These are phyloP conservation scores for Anthracocystis setariae DNA, from an alignment of 1,284 basidiomycete genomes.

Conservation along the genomic window DNA sequence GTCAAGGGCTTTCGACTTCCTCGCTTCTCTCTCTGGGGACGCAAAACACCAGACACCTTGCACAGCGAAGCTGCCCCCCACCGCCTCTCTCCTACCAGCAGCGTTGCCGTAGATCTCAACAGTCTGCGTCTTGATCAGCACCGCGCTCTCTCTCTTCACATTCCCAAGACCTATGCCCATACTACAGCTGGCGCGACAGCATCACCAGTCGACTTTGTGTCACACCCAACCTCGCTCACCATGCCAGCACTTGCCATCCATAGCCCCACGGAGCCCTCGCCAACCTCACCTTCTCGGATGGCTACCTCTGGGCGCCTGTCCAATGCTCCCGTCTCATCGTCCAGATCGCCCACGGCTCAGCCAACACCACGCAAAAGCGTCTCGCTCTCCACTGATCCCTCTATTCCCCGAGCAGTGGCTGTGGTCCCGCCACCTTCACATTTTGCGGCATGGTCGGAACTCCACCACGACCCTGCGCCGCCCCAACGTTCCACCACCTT, in stretches of 20 bases:
- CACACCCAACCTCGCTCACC: slow-evolving; percentile 1
- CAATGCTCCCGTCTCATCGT: neutral
- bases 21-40: slow-evolving; percentile 34
- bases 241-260: slow-evolving; percentile 22
- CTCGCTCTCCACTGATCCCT: slow-evolving; percentile 4
- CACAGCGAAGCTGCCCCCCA: slow-evolving; percentile 1
- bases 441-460: slow-evolving; percentile 39
- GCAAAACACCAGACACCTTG: slow-evolving; percentile 18
- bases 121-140: slow-evolving; percentile 7
- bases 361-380: slow-evolving; percentile 1
- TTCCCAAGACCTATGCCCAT: slow-evolving; percentile 6
- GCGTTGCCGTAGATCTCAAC: slow-evolving; percentile 9
- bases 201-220: neutral
- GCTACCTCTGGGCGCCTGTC: slow-evolving; percentile 17
- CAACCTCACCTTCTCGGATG: slow-evolving; percentile 9
- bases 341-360: no score
- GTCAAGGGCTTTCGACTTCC: slow-evolving; percentile 23
- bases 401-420: neutral
- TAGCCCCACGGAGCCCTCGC: neutral
- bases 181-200: neutral
- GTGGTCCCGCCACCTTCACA: slow-evolving; percentile 20
- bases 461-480: slow-evolving; percentile 16
- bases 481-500: slow-evolving; percentile 32
- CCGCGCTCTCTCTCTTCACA: slow-evolving; percentile 6
- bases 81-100: slow-evolving; percentile 3